Percentiles rank a stretch among this genome's conserved stretches.
These are phyloP conservation scores for Chrysanthemum makinoi DNA, from an alignment of 129 eudicot genomes.

Conservation along the genomic window DNA sequence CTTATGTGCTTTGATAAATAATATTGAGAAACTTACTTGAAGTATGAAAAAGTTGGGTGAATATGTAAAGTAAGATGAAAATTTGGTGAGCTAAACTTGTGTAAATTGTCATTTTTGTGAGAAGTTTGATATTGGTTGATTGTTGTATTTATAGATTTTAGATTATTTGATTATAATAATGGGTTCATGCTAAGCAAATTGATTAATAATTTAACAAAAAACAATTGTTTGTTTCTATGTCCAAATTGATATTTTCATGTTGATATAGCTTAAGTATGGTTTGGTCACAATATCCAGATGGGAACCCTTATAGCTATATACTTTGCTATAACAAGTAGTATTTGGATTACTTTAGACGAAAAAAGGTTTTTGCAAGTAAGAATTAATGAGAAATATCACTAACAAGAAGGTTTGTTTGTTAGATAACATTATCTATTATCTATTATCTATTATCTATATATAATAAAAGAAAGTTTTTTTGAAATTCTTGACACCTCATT, in stretches of 20 bases:
- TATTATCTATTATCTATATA: too few relatives aligned
- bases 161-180: constrained; percentile 12
- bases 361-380: constrained; percentile 5
- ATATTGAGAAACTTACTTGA: constrained; percentile 2
- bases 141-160: constrained; percentile 9
- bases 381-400: too few relatives aligned
- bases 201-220: neutral
- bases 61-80: neutral
- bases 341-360: constrained; percentile 23
- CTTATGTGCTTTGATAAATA: too few relatives aligned
- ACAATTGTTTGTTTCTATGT: neutral
- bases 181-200: constrained; percentile 9
- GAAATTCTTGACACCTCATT: too few relatives aligned
- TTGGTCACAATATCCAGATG: constrained; percentile 20
- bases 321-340: neutral
- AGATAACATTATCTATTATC: too few relatives aligned
- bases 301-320: neutral
- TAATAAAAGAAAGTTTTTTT: too few relatives aligned
- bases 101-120: constrained; percentile 9
- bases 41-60: constrained; percentile 1
- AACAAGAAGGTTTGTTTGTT: too few relatives aligned
- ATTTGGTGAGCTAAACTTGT: constrained; percentile 6
- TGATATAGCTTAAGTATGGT: neutral
- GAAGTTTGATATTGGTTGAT: constrained; percentile 5
- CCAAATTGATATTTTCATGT: neutral